phyloP scores from a whole-genome alignment of 768 basidiomycete genomes.

The Russula vinacea region DNA sequence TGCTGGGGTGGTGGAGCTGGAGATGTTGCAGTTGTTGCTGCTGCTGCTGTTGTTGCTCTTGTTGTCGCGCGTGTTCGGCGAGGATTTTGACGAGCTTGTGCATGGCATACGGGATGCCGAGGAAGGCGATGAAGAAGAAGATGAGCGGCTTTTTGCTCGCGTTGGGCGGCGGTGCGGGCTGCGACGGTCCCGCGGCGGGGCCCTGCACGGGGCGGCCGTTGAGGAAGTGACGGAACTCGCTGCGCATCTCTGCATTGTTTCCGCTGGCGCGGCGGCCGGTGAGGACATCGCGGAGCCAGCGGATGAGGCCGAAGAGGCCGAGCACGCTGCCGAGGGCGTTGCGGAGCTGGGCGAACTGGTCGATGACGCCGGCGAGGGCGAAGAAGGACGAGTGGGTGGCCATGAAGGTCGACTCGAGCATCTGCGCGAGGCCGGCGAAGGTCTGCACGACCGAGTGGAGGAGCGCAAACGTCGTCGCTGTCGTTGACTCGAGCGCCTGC shows the following conservation, averaged over 20 bases:
- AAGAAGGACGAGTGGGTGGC: slow-evolving; percentile 95
- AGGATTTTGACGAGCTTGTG: slow-evolving; percentile 80
- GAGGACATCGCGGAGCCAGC: slow-evolving; percentile 75
- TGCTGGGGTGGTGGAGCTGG: background rate
- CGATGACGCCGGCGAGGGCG: slow-evolving; percentile 94
- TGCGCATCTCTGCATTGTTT: slow-evolving; percentile 42
- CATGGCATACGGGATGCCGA: slow-evolving; percentile 94
- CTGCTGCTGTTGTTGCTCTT: slow-evolving; percentile 39
- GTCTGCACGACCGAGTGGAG: slow-evolving; percentile 95
- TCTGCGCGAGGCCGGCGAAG: slow-evolving; percentile 91
- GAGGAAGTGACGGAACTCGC: slow-evolving; percentile 76
- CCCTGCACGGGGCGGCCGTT: slow-evolving; percentile 59
- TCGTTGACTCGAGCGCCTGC: slow-evolving; percentile 84
- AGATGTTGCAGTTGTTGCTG: slow-evolving; percentile 38
- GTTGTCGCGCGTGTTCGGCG: slow-evolving; percentile 55
- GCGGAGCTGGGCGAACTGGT: slow-evolving; percentile 88
- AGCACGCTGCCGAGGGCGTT: slow-evolving; percentile 93
- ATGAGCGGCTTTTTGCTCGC: slow-evolving; percentile 87
- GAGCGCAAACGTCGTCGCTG: slow-evolving; percentile 88
- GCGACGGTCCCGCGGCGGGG: slow-evolving; percentile 31
- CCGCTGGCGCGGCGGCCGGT: slow-evolving; percentile 42
- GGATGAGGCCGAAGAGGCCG: slow-evolving; percentile 82
- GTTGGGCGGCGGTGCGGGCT: slow-evolving; percentile 45
- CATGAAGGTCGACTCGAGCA: slow-evolving; percentile 97
- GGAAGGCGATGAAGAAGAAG: slow-evolving; percentile 88